Evolutionary conservation across 2,329 filamentous ascomycete genomes (phyloP).

Genomic region (Aspergillaceae sp.): DNA sequence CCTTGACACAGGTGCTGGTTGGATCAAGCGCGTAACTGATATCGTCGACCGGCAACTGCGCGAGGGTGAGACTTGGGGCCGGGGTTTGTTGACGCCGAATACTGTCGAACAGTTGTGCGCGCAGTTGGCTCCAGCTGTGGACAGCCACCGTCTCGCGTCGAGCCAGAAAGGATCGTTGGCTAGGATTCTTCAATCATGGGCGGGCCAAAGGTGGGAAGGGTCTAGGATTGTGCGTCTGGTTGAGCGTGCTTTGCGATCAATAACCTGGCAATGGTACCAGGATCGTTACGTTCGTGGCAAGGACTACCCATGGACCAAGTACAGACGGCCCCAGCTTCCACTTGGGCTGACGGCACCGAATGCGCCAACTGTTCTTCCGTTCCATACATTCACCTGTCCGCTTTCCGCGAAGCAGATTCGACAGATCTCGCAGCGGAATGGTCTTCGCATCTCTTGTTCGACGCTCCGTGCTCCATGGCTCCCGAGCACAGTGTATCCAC

Average conservation of each 20-base stretch:
- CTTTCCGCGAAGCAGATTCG: conserved; percentile 85
- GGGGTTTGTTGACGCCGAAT: conserved; percentile 55
- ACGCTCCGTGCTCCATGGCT: conserved; percentile 84
- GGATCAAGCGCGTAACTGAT: conserved; percentile 82
- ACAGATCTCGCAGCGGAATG: conserved; percentile 90
- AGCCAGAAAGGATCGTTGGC: conserved; percentile 22
- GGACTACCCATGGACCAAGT: conserved; percentile 50
- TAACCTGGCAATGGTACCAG: conserved; percentile 79
- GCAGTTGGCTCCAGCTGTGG: conserved; percentile 36
- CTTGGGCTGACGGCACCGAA: conserved; percentile 65
- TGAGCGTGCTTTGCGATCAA: conserved; percentile 70
- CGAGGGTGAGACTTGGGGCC: conserved; percentile 81
- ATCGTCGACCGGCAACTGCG: conserved; percentile 81
- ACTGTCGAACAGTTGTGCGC: conserved; percentile 45
- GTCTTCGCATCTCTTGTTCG: conserved; percentile 81
- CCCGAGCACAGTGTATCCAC: conserved; percentile 68
- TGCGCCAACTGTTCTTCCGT: conserved; percentile 88
- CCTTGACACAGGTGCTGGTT: conserved; percentile 58
- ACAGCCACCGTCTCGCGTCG: conserved; percentile 17
- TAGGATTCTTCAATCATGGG: conserved; percentile 50
- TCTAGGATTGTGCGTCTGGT: conserved; percentile 73
- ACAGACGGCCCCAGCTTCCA: conserved; percentile 67
- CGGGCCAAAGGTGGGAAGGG: conserved; percentile 75
- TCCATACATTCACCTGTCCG: conserved; percentile 95
- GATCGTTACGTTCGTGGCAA: conserved; percentile 62